A percentile compares a stretch with the other conserved stretches of the same genome.
Evolutionary conservation across 768 basidiomycete species (phyloP).

Genomic region (Naganishia antarctica): DNA sequence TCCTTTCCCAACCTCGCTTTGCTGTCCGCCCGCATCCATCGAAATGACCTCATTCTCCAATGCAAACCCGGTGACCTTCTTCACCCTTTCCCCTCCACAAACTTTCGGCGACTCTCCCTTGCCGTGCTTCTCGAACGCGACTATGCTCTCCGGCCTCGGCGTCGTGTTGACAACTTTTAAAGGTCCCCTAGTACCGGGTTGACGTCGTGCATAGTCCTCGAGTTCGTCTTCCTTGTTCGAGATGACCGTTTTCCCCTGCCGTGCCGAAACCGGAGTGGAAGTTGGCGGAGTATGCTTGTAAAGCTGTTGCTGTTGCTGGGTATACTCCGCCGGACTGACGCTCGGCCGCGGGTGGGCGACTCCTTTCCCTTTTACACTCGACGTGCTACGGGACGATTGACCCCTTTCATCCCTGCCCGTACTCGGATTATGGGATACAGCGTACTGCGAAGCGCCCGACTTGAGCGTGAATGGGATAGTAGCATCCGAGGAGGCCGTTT

Average conservation of each 20-base stretch:
- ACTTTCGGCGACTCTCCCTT: background rate
- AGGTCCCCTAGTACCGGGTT: conserved; percentile 2
- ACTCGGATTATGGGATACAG: background rate
- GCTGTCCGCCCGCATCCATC: background rate
- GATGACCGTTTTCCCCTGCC: background rate
- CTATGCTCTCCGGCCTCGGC: conserved; percentile 10
- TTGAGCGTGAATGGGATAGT: background rate
- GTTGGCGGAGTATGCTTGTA: background rate
- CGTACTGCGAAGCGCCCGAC: background rate
- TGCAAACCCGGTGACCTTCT: conserved; percentile 4
- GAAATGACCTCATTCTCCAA: background rate
- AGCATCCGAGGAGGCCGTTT: conserved; percentile 18
- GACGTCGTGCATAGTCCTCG: conserved; percentile 2
- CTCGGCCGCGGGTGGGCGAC: conserved; percentile 14
- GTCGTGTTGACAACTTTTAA: conserved; percentile 10
- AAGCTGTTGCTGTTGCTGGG: conserved; percentile 17
- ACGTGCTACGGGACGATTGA: background rate
- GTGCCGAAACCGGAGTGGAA: background rate
- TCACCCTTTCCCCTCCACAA: background rate
- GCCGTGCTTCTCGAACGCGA: background rate
- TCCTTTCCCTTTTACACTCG: conserved; percentile 10
- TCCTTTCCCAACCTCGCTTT: background rate
- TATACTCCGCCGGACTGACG: conserved; percentile 20
- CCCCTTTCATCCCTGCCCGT: background rate
- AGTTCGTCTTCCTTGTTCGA: background rate